Base-by-base conservation (phyloP, 805 yeast species). In the Peterozyma xylosa region DNA sequence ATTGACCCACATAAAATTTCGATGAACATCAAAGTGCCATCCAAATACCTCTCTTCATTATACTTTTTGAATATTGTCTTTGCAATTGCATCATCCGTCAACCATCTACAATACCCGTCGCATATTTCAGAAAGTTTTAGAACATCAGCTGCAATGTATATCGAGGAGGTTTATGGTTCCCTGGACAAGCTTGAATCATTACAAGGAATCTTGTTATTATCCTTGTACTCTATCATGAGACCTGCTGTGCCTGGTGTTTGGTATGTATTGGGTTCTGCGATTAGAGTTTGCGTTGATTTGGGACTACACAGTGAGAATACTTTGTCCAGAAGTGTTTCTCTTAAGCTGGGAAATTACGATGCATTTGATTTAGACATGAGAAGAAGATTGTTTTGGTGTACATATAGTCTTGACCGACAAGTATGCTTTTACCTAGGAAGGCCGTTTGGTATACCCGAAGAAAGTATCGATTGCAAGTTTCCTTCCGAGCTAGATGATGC, bases 181-280 rank as follows among this genome's bases (percentile, higher is more conserved):
- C 49, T 64, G 0, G 85, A 87, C 52, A 70, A 82, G 38, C 62
- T 87, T 34, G 95, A 86, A 52, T 71, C 84, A 1, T 60, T 89
- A 3, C 91, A 85, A 55, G 89, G 90, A 0, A 66, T 86, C 11
- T 57, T 89, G 14, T 64, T 86, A 11, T 63, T 85, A 36, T 78
- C 91, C 0, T 56, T 82, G 4, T 89, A 84, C 56, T 78, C 95
- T 1, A 70, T 83, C 32, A 87, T 89, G 96, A 71, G 96, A 45
- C 96, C 96, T 0, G 81, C 91, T 1, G 76, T 77, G 11, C 96
- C 96, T 0, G 93, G 96, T 3, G 87, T 86, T n/a, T 89, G 97
- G 97, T 86, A 86, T 57, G 78, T 85, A 3, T 64, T 86, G 50
- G 96, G 96, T 0, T 76, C 86, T 1, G 89, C 91, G 0, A 61